Percentiles rank a stretch among this genome's conserved stretches.
phyloP scores from a whole-genome alignment of 2,329 filamentous ascomycete genomes.

The Xylaria digitata region DNA sequence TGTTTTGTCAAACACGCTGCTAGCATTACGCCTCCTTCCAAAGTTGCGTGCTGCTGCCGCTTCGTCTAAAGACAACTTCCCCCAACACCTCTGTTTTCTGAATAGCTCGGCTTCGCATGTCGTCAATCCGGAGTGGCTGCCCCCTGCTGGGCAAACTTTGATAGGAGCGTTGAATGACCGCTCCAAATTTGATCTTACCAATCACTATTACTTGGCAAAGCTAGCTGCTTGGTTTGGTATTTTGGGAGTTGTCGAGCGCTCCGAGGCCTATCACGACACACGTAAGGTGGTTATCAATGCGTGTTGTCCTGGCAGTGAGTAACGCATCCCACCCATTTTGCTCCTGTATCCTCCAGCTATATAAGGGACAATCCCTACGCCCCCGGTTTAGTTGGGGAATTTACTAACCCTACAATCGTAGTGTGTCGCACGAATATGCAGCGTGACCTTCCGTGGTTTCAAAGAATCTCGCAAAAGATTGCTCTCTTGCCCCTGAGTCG shows the following conservation, averaged over 20 bases:
- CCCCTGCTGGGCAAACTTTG: neutral
- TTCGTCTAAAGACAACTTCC: neutral
- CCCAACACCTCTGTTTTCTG: neutral
- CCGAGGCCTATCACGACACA: conserved; percentile 1
- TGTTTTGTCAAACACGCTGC: conserved; percentile 16
- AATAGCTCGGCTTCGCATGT: conserved; percentile 3
- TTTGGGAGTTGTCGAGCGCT: conserved; percentile 2
- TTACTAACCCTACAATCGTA: neutral
- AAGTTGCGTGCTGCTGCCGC: conserved; percentile 15
- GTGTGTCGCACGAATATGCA: conserved; percentile 25
- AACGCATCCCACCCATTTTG: no score
- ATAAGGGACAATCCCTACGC: no score
- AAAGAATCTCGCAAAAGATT: conserved; percentile 5
- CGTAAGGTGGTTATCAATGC: conserved; percentile 10
- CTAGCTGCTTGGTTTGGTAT: conserved; percentile 22
- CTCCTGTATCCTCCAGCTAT: no score
- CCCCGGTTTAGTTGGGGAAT: neutral
- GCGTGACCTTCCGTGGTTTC: conserved; percentile 15
- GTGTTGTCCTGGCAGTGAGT: conserved; percentile 14
- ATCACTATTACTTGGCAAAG: conserved; percentile 15
- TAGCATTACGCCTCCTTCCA: conserved; percentile 18
- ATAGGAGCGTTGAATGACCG: conserved; percentile 17
- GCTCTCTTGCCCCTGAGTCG: conserved; percentile 9
- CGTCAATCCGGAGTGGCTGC: conserved; percentile 1
- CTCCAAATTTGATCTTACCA: conserved; percentile 15